Evolutionary conservation across 2,329 filamentous ascomycete genomes (phyloP).

Genomic region (Elsinoe perseae): DNA sequence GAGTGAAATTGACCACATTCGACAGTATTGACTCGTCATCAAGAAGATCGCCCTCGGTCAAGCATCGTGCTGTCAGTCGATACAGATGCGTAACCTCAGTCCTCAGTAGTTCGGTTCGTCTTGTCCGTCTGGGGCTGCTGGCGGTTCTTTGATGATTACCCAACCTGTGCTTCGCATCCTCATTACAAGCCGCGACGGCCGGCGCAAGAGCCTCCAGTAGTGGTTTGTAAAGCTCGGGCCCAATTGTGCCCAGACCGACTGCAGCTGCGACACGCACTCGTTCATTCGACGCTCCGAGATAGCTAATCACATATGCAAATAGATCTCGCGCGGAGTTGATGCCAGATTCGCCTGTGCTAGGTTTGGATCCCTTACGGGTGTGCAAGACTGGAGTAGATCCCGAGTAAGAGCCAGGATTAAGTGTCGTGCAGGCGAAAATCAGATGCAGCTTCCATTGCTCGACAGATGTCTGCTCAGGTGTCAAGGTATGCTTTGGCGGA

Average conservation of each 20-base stretch:
- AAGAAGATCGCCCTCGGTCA: slow-evolving; percentile 69
- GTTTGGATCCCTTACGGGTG: slow-evolving; percentile 71
- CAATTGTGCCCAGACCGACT: slow-evolving; percentile 85
- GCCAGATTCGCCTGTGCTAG: slow-evolving; percentile 52
- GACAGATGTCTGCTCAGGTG: slow-evolving; percentile 68
- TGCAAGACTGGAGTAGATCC: slow-evolving; percentile 57
- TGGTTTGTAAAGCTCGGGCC: slow-evolving; percentile 84
- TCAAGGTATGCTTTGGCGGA: slow-evolving; percentile 16
- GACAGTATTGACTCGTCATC: slow-evolving; percentile 75
- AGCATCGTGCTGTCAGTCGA: slow-evolving; percentile 82
- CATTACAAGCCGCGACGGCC: slow-evolving; percentile 75
- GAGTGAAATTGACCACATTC: slow-evolving; percentile 82
- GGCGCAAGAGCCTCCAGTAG: slow-evolving; percentile 84
- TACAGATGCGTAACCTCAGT: slow-evolving; percentile 97
- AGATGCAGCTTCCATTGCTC: slow-evolving; percentile 98
- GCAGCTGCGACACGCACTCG: slow-evolving; percentile 87
- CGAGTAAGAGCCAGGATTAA: slow-evolving; percentile 53
- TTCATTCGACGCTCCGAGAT: slow-evolving; percentile 70
- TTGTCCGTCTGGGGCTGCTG: slow-evolving; percentile 73
- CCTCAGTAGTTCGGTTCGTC: slow-evolving; percentile 75
- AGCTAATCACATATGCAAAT: slow-evolving; percentile 84
- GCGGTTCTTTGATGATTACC: slow-evolving; percentile 69
- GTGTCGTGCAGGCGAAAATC: slow-evolving; percentile 91
- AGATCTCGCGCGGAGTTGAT: slow-evolving; percentile 81
- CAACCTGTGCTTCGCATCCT: slow-evolving; percentile 77